phyloP scores from a whole-genome alignment of 2,329 filamentous ascomycete species.

The Aspergillus uvarum region DNA sequence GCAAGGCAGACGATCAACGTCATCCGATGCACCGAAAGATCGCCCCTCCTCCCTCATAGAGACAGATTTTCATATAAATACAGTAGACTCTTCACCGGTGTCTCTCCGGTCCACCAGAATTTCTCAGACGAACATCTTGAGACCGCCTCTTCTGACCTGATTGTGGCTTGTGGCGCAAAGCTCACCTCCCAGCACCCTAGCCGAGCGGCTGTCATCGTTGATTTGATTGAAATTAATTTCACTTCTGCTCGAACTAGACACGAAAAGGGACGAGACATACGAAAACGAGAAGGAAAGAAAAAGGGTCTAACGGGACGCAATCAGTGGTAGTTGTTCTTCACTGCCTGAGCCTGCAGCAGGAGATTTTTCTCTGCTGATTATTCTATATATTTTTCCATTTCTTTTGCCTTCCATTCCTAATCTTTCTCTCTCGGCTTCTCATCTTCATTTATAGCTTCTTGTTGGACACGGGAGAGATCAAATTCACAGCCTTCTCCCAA shows the following conservation, averaged over 20 bases:
- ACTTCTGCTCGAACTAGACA: conserved; percentile 6
- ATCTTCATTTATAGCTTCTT: conserved; percentile 1
- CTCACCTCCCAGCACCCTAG: background rate
- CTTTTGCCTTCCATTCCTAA: conserved; percentile 4
- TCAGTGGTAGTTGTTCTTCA: background rate
- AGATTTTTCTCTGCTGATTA: too few species aligned
- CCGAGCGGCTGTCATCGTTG: background rate
- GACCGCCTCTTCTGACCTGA: background rate
- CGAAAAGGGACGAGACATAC: background rate
- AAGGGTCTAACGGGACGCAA: background rate
- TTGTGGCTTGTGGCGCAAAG: background rate
- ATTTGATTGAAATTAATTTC: conserved; percentile 9
- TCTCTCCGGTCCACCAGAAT: background rate
- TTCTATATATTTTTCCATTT: conserved; percentile 4
- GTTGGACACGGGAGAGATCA: background rate
- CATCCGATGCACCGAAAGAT: background rate
- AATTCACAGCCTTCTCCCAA: background rate
- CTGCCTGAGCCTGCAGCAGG: background rate
- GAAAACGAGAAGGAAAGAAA: background rate
- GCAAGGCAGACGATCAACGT: background rate
- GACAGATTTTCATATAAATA: background rate
- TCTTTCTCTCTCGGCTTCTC: conserved; percentile 11
- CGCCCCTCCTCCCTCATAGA: background rate
- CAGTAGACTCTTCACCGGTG: background rate
- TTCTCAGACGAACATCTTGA: background rate